Conservation (phyloP, 306 rosid species). For the Mucuna pruriens region DNA sequence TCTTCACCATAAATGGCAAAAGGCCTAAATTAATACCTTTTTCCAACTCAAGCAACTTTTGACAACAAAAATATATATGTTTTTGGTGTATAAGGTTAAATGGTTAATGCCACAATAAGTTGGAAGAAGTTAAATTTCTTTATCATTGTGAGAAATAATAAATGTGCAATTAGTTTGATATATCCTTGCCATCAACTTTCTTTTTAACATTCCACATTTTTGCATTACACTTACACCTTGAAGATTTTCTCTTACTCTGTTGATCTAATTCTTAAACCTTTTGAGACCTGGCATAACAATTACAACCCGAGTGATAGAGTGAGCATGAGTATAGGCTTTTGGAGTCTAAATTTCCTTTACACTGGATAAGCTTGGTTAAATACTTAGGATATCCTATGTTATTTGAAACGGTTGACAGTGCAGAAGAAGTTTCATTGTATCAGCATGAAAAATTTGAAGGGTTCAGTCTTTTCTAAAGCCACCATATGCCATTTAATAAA, state of each 20-base stretch:
- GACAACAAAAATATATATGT: too few species aligned
- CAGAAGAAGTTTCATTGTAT: background rate
- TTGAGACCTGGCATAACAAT: background rate
- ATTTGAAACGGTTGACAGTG: background rate
- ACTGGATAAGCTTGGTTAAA: background rate
- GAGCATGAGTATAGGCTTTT: background rate
- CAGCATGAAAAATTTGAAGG: background rate
- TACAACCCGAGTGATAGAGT: background rate
- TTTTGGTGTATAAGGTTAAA: too few species aligned
- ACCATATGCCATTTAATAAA: background rate
- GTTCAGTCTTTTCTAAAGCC: background rate
- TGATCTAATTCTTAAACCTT: background rate
- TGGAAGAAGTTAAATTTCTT: too few species aligned
- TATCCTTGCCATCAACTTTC: background rate
- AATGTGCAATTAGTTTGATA: background rate
- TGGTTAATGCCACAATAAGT: too few species aligned
- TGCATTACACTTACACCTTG: background rate
- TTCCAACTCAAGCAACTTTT: too few species aligned
- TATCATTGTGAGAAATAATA: too few species aligned
- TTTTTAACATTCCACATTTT: background rate
- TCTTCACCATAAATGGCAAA: too few species aligned
- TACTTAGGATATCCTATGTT: background rate
- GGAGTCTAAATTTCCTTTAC: background rate
- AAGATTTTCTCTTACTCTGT: too few species aligned
- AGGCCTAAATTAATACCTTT: too few species aligned